A percentile compares a stretch with the other conserved stretches of the same genome.
Evolutionary conservation across 2,329 filamentous ascomycete species (phyloP).

Genomic region (Alternaria sp.): DNA sequence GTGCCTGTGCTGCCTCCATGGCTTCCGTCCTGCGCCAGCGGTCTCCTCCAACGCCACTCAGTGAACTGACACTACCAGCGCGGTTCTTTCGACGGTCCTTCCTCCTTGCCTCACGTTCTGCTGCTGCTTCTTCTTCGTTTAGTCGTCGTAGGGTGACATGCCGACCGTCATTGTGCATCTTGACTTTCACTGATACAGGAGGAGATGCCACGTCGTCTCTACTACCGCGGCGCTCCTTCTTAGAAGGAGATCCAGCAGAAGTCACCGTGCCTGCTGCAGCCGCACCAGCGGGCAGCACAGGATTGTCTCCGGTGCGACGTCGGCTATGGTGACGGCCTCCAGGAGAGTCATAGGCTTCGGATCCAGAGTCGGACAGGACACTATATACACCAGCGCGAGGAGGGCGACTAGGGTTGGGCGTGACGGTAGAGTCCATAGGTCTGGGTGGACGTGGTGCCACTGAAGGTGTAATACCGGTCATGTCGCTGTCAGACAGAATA

Average conservation of each 20-base stretch:
- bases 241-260: conserved; percentile 41
- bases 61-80: conserved; percentile 52
- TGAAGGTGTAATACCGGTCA: conserved; percentile 56
- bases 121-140: conserved; percentile 69
- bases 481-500: conserved; percentile 55
- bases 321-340: conserved; percentile 47
- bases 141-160: conserved; percentile 70
- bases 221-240: conserved; percentile 43
- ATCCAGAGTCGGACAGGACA: conserved; percentile 55
- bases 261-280: conserved; percentile 39
- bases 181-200: conserved; percentile 71
- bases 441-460: conserved; percentile 51
- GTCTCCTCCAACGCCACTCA: conserved; percentile 48
- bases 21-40: conserved; percentile 52
- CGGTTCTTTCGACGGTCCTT: conserved; percentile 55
- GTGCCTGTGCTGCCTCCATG: conserved; percentile 47
- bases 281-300: conserved; percentile 38
- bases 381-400: conserved; percentile 45
- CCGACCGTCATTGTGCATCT: conserved; percentile 70
- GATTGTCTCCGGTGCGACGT: conserved; percentile 38
- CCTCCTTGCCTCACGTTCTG: conserved; percentile 64
- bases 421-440: conserved; percentile 36
- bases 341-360: conserved; percentile 50
- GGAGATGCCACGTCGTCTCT: conserved; percentile 61
- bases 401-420: conserved; percentile 44